Percentiles rank a stretch among this genome's conserved stretches.
These are phyloP conservation scores for Leishmania arabica DNA, from an alignment of 208 protist species.

Conservation along the genomic window DNA sequence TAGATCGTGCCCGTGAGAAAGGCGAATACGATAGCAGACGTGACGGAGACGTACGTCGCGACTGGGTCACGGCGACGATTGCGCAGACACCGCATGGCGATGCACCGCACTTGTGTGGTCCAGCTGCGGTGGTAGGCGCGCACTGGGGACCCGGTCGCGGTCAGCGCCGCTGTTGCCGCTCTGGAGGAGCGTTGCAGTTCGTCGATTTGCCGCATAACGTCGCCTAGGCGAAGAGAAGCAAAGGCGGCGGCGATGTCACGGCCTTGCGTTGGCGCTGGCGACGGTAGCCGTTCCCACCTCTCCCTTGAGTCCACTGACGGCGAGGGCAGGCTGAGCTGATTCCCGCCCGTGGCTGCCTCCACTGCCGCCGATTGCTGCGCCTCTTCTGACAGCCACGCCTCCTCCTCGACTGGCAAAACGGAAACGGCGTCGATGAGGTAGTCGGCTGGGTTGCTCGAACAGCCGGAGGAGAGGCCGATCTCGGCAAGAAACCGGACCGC, in stretches of 20 bases:
- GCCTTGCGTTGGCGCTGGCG: slow-evolving; percentile 27
- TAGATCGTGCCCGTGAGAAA: slow-evolving; percentile 75
- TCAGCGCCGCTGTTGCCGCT: background rate
- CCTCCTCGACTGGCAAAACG: slow-evolving; percentile 26
- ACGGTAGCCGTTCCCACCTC: slow-evolving; percentile 5
- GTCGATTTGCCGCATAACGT: slow-evolving; percentile 22
- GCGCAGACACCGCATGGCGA: slow-evolving; percentile 54
- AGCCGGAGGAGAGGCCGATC: slow-evolving; percentile 43
- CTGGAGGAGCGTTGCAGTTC: slow-evolving; percentile 5
- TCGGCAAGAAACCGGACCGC: slow-evolving; percentile 63
- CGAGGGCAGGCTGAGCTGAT: slow-evolving; percentile 12
- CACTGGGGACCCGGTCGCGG: background rate
- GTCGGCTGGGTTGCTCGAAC: slow-evolving; percentile 82
- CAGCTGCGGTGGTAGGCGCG: slow-evolving; percentile 42
- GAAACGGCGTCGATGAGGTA: slow-evolving; percentile 74
- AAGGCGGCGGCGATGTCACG: slow-evolving; percentile 56
- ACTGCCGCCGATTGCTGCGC: background rate
- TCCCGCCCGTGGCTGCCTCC: background rate
- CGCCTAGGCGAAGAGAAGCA: slow-evolving; percentile 29
- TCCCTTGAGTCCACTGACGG: background rate
- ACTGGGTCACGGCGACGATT: slow-evolving; percentile 68
- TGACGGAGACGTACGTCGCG: slow-evolving; percentile 43
- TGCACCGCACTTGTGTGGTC: slow-evolving; percentile 52
- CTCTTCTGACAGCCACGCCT: slow-evolving; percentile 18
- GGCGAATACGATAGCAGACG: slow-evolving; percentile 61